phyloP scores from a whole-genome alignment of 495 filamentous ascomycete genomes.

The Penicillium simplicissimum region DNA sequence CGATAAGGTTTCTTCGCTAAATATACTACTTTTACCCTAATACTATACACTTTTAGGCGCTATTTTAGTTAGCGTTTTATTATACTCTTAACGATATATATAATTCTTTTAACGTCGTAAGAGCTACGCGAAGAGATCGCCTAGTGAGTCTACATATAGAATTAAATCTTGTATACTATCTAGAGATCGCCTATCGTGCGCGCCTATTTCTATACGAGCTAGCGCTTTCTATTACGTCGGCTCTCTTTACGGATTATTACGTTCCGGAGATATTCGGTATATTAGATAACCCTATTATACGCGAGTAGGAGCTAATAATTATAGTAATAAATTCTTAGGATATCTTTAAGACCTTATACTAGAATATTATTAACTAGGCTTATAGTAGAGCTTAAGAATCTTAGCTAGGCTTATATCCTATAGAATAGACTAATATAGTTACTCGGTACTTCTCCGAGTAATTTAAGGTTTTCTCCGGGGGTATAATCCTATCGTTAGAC shows the following conservation, averaged over 20 bases:
- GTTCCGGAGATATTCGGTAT: not conserved
- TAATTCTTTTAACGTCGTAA: not conserved
- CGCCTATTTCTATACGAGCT: not conserved
- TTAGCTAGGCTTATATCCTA: not conserved
- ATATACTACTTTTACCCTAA: not conserved
- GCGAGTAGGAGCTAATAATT: not conserved
- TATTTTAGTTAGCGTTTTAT: not conserved
- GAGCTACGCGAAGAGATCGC: slow-evolving; percentile 1
- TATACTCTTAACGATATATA: not conserved
- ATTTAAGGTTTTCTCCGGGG: not conserved
- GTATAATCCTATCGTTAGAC: not conserved
- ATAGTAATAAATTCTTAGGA: not conserved
- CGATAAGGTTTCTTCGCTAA: not conserved
- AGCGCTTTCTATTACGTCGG: not conserved
- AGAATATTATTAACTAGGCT: not conserved
- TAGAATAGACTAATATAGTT: not conserved
- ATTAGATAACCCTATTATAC: not conserved
- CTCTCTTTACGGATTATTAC: not conserved
- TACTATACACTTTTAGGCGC: not conserved
- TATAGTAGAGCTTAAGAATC: not conserved
- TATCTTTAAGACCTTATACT: not conserved
- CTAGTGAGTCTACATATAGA: not conserved
- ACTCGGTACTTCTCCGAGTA: not conserved
- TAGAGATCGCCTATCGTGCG: not conserved
- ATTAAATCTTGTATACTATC: not conserved